A percentile compares a stretch with the other conserved stretches of the same genome.
Evolutionary conservation across 2,329 filamentous ascomycete species (phyloP).

Genomic region (Pseudopyricularia cyperi): DNA sequence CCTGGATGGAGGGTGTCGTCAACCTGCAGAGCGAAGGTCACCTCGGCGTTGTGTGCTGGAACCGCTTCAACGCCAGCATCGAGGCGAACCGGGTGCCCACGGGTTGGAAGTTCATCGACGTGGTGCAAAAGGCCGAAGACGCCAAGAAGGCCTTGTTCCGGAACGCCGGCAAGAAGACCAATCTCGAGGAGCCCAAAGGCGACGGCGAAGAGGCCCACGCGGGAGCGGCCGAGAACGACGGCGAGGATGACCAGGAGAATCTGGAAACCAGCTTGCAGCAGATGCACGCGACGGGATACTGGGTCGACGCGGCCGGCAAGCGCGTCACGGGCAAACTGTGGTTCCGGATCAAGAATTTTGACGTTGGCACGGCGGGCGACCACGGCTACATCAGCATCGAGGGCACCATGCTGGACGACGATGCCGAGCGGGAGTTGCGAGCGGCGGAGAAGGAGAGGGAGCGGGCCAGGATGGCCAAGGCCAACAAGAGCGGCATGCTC

Average conservation of each 20-base stretch:
- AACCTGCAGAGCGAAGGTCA: conserved; percentile 84
- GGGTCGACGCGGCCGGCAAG: conserved; percentile 57
- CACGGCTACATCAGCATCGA: conserved; percentile 76
- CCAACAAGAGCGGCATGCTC: conserved; percentile 15
- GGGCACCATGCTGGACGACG: conserved; percentile 66
- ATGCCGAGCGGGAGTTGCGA: conserved; percentile 49
- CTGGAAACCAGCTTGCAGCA: conserved; percentile 14
- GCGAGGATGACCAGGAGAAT: conserved; percentile 9
- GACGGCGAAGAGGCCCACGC: conserved; percentile 9
- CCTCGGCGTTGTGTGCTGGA: conserved; percentile 78
- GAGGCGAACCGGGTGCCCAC: conserved; percentile 61
- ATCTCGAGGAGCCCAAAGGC: conserved; percentile 5
- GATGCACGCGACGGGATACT: conserved; percentile 54
- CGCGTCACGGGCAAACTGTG: conserved; percentile 57
- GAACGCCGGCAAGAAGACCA: conserved; percentile 12
- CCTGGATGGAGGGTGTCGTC: conserved; percentile 65
- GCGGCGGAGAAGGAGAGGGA: conserved; percentile 34
- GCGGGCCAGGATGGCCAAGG: conserved; percentile 23
- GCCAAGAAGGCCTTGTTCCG: conserved; percentile 5
- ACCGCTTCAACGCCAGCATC: conserved; percentile 84
- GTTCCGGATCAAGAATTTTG: conserved; percentile 76
- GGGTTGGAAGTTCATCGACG: conserved; percentile 68
- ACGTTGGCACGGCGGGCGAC: conserved; percentile 61
- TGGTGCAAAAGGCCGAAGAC: conserved; percentile 28
- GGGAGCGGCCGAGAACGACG: conserved; percentile 18